Conservation (phyloP, 2,329 filamentous ascomycete genomes). For the Fusarium proliferatum region DNA sequence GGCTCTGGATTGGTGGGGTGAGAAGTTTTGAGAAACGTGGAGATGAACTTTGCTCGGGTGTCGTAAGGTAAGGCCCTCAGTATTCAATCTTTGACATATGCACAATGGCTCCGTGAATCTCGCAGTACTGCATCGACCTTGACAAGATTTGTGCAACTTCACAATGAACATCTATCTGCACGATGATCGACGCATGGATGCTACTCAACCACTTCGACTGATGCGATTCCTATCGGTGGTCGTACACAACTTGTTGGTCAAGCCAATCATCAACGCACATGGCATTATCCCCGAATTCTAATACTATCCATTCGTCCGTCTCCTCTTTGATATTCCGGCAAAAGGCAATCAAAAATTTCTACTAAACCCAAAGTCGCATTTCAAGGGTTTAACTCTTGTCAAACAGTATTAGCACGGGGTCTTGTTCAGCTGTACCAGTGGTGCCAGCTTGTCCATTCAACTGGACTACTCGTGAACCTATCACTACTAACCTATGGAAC, state of each 20-base stretch:
- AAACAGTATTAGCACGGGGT: conserved; percentile 38
- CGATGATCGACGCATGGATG: conserved; percentile 37
- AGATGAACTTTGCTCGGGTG: not conserved
- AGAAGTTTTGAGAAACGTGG: not conserved
- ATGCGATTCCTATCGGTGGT: not conserved
- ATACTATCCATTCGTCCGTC: conserved; percentile 21
- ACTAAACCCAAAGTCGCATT: conserved; percentile 5
- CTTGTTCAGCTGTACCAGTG: conserved; percentile 6
- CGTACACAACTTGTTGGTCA: conserved; percentile 12
- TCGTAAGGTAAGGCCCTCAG: not conserved
- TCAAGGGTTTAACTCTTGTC: conserved; percentile 12
- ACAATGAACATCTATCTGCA: conserved; percentile 3
- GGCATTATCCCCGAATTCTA: conserved; percentile 31
- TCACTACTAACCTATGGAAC: not conserved
- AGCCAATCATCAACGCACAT: conserved; percentile 50
- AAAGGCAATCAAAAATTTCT: not conserved
- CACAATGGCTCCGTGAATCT: not conserved
- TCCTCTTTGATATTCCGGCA: not conserved
- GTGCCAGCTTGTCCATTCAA: conserved; percentile 13
- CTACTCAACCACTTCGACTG: conserved; percentile 8
- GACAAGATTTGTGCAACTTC: conserved; percentile 4
- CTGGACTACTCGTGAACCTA: not conserved
- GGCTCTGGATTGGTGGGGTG: conserved; percentile 21
- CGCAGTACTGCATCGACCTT: not conserved
- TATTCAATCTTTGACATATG: not conserved